Evolutionary conservation across 176 grass and related monocot species (phyloP), one percentile per base, ranked within the genome.

Genomic region (Stipa capillata): DNA sequence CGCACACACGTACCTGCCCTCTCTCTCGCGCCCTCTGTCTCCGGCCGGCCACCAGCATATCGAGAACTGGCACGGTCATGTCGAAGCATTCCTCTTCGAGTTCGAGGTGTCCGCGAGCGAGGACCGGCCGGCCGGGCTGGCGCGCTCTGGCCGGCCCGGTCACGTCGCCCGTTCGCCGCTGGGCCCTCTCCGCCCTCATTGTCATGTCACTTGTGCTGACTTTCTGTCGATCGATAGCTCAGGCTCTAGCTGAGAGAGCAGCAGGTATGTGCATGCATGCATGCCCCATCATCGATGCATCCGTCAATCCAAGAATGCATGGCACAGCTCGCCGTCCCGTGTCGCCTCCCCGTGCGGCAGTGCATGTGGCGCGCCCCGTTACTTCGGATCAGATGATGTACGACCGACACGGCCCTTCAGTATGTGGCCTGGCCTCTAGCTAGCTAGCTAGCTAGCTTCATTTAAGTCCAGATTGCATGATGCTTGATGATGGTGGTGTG

Each of bases 121-220:
- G 56, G 40, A n/a, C 54, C 27, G 56, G 18, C 11, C 23, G 44
- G 69, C 40, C 16, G 21, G 23, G 6, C 8, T 35, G 34, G 52
- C 39, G 45, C 13, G 24, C 54, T 60, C 37, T 60, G 54, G 37
- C 72, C 5, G 52, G 77, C 61, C 49, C 21, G 79, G 78, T 61
- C 85, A 61, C 49, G 62, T 76, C 85, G 72, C 33, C 35, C 16
- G 51, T n/a, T 16, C 6, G 11, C 31, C 4, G 14, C 40, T 11
- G 74, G 74, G 57, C 8, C 76, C 60, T 53, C 0, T 4, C 1
- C 1, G 33, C 31, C 35, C 72, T 78, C 65, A 47, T 69, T 44
- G 85, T 83, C 79, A 63, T 65, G 73, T 87, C 80, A 79, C 57
- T 83, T 41, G 33, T 82, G 80, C 80, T 83, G 86, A 88, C 74